Conservation (phyloP, 108 stramenopile genomes). For the Poteriospumella lacustris region DNA sequence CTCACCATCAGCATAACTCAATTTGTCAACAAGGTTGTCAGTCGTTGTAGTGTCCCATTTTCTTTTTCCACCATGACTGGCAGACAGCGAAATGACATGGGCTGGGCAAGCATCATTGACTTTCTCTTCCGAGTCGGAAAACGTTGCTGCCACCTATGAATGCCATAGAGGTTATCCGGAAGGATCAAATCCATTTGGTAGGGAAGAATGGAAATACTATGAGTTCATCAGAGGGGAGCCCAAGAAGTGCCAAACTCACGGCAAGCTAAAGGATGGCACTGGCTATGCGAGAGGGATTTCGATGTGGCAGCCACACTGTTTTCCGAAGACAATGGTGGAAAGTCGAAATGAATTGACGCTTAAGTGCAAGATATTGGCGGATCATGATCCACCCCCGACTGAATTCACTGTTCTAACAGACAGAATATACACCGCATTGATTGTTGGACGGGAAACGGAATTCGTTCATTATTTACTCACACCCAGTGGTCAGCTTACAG, state of each 20-base stretch:
- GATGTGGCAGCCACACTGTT: neutral
- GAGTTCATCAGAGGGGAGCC: neutral
- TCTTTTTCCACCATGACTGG: too few species aligned
- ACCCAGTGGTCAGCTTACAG: neutral
- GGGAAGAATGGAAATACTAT: neutral
- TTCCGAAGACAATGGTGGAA: neutral
- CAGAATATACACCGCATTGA: neutral
- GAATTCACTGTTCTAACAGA: neutral
- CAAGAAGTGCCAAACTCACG: neutral
- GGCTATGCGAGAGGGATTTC: neutral
- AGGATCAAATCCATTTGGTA: neutral
- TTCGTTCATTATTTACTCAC: neutral
- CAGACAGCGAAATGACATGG: neutral
- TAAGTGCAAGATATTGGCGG: neutral
- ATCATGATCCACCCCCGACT: neutral
- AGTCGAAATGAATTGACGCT: neutral
- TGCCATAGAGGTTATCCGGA: neutral
- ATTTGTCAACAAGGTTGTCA: too few species aligned
- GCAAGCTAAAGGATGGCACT: neutral
- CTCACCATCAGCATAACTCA: too few species aligned
- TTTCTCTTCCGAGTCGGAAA: neutral
- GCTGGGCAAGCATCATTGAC: neutral
- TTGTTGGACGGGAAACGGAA: neutral
- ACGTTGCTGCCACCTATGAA: neutral
- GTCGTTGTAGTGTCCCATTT: too few species aligned